A percentile compares a stretch with the other conserved stretches of the same genome.
These are phyloP conservation scores for Nicotiana otophora DNA, from an alignment of 257 asterid genomes.

Conservation along the genomic window DNA sequence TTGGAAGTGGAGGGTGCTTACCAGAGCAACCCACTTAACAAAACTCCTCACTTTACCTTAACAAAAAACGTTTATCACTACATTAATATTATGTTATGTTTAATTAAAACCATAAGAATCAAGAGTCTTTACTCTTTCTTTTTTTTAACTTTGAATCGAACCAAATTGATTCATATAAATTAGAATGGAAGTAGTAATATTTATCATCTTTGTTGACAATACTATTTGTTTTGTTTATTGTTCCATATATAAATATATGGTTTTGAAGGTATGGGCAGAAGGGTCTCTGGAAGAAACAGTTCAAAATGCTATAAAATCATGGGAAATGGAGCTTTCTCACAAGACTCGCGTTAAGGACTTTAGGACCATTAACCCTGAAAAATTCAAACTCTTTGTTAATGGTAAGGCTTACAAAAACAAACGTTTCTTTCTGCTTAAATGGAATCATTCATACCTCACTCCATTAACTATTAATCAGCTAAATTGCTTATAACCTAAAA, in stretches of 20 bases:
- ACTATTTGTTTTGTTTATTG: background rate
- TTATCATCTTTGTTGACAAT: background rate
- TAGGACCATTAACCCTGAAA: constrained; percentile 64
- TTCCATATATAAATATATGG: background rate
- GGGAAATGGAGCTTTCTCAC: constrained; percentile 98
- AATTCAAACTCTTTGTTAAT: constrained; percentile 76
- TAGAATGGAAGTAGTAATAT: background rate
- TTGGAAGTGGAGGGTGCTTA: too few relatives aligned
- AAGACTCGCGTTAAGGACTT: constrained; percentile 65
- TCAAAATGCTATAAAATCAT: constrained; percentile 81
- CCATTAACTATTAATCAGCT: background rate
- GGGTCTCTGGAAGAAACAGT: constrained; percentile 84
- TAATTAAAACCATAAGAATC: too few relatives aligned
- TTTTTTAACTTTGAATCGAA: too few relatives aligned
- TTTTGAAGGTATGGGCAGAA: constrained; percentile 63
- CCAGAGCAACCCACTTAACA: too few relatives aligned
- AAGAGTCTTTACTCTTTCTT: too few relatives aligned
- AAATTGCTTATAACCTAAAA: too few relatives aligned
- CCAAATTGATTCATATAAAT: too few relatives aligned
- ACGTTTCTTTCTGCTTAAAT: too few relatives aligned
- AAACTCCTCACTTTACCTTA: too few relatives aligned
- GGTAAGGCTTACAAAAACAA: constrained; percentile 30
- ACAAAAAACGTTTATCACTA: too few relatives aligned
- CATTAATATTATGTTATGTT: too few relatives aligned
- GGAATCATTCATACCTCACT: background rate